Percentiles rank a stretch among this genome's conserved stretches.
Conservation (phyloP, 2,329 filamentous ascomycete species). For the Venturia pyrina region DNA sequence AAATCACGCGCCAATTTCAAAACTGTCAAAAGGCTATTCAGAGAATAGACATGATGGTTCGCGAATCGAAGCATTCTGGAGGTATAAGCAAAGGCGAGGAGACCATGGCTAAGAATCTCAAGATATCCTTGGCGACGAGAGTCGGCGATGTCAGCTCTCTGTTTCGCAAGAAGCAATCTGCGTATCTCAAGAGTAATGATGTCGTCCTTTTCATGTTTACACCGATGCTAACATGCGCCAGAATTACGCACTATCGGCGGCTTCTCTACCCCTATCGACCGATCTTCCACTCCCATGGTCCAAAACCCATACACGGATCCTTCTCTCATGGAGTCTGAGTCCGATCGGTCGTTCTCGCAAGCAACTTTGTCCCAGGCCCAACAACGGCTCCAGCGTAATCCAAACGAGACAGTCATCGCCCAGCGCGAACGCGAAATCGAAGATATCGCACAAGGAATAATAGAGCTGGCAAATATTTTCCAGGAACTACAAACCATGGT, state of each 20-base stretch:
- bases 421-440: constrained; percentile 96
- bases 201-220: background rate
- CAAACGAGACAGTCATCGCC: constrained; percentile 74
- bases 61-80: constrained; percentile 63
- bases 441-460: constrained; percentile 95
- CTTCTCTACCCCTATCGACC: constrained; percentile 39
- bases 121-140: constrained; percentile 76
- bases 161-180: constrained; percentile 95
- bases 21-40: constrained; percentile 83
- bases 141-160: constrained; percentile 86
- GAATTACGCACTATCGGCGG: constrained; percentile 37
- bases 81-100: constrained; percentile 75
- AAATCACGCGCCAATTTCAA: constrained; percentile 82
- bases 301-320: constrained; percentile 69
- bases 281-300: constrained; percentile 37
- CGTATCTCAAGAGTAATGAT: constrained; percentile 77
- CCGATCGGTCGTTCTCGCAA: constrained; percentile 86
- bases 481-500: constrained; percentile 91
- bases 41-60: constrained; percentile 76
- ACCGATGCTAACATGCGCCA: constrained; percentile 26
- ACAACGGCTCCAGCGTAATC: constrained; percentile 50
- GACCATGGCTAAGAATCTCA: constrained; percentile 91
- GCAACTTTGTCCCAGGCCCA: constrained; percentile 73
- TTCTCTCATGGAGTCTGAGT: constrained; percentile 84
- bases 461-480: constrained; percentile 93